These are phyloP conservation scores for Solanum hybrid DNA, from an alignment of 305 asterid species.

Conservation along the genomic window DNA sequence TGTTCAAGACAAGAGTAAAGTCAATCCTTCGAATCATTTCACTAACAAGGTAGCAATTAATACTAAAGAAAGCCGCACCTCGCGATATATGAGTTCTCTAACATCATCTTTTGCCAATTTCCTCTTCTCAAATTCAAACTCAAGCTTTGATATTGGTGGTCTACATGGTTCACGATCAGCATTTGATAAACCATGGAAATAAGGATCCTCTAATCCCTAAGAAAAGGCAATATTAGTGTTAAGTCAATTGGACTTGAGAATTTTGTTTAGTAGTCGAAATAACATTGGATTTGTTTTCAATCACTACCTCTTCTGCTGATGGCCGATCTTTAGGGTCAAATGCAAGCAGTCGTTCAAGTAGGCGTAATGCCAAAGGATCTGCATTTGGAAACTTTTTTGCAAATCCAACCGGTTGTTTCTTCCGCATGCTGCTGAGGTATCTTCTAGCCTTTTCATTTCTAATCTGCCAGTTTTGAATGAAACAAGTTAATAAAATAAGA, in stretches of 20 bases:
- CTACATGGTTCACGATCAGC: slow-evolving; percentile 87
- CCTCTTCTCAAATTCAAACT: slow-evolving; percentile 93
- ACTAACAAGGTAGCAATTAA: slow-evolving; percentile 1
- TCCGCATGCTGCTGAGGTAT: slow-evolving; percentile 89
- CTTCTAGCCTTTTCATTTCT: slow-evolving; percentile 98
- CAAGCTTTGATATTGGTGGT: slow-evolving; percentile 86
- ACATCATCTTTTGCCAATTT: slow-evolving; percentile 88
- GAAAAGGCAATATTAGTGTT: background rate
- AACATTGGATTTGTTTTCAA: background rate
- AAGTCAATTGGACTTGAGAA: background rate
- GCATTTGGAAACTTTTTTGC: slow-evolving; percentile 73
- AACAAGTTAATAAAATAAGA: background rate
- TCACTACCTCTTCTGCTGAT: slow-evolving; percentile 78
- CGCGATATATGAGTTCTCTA: slow-evolving; percentile 84
- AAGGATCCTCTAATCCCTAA: slow-evolving; percentile 82
- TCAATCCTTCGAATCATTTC: slow-evolving; percentile 3
- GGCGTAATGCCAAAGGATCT: slow-evolving; percentile 76
- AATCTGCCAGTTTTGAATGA: slow-evolving; percentile 41
- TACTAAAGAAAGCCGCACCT: slow-evolving; percentile 34
- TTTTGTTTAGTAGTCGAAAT: background rate
- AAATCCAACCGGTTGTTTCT: slow-evolving; percentile 74
- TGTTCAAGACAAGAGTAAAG: background rate
- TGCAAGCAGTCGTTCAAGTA: slow-evolving; percentile 80
- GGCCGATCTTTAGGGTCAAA: slow-evolving; percentile 98
- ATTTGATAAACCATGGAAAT: slow-evolving; percentile 71